Base-by-base conservation (phyloP, 164 flowering plant species). In the Dillenia turbinata region DNA sequence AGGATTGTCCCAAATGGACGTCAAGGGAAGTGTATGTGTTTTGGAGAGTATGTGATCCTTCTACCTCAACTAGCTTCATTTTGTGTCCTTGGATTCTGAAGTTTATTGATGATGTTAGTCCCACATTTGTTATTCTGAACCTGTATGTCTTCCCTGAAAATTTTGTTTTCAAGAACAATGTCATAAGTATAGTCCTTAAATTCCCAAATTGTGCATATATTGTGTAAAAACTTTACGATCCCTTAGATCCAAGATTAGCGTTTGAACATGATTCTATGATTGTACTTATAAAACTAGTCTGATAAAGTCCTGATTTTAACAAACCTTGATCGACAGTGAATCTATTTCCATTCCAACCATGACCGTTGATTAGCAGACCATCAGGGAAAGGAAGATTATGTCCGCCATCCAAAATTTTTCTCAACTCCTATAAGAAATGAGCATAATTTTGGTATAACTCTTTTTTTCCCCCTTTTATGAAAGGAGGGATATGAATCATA, bases 11-110 rank as follows among this genome's bases (percentile, higher is more conserved):
- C 4, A 92, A 70, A 73, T 95, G 99, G 64, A 95, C 59, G 71
- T 95, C 99, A 9, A 95, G 84, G 53, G 93, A 76, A 40, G 80
- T n/a, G 65, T 89, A 95, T 3, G 65, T 77, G 71, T 73, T 88
- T 72, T 95, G 99, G 2, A 92, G 64, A 2, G 99, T 95, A 68
- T 95, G 99, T 0, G 99, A 86, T 19, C 99, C 99, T 74, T 95
- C 99, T 1, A 86, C 96, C 76, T 95, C 97, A 0, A 92, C 83
- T 58, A 95, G 76, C 70, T 83, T 86, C 92, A 95, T 73, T 49
- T 3, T 64, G 73, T 95, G 99, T 5, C 96, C 96, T 49, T 89
- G 87, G 63, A 95, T 95, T 71, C 99, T 83, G 81, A 95, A 88
- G 84, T 95, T 95, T 43, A 95, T 73, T 7, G 97, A 91, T 44